phyloP scores from a whole-genome alignment of 2,329 filamentous ascomycete species.

The Teratosphaeria viscida region DNA sequence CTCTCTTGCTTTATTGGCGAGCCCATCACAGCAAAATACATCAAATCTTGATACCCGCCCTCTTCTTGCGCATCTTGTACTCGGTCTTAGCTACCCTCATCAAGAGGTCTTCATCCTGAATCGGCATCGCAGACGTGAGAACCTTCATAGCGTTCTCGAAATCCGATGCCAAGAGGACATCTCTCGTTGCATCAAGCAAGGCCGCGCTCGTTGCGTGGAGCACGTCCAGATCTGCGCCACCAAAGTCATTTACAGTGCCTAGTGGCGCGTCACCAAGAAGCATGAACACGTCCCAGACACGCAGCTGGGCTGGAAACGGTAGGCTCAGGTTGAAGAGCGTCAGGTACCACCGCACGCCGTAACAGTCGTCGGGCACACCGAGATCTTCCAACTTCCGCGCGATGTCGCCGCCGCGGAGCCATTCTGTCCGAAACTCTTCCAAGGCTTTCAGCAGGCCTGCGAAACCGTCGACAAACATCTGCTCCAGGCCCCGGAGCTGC shows the following conservation, averaged over 20 bases:
- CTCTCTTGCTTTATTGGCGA: not conserved
- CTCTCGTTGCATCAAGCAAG: conserved; percentile 78
- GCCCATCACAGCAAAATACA: not conserved
- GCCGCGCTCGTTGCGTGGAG: conserved; percentile 84
- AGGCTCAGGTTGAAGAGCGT: conserved; percentile 96
- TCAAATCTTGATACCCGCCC: conserved; percentile 7
- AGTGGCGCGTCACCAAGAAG: conserved; percentile 61
- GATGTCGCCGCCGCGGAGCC: conserved; percentile 72
- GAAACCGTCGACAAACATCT: conserved; percentile 59
- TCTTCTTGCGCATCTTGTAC: conserved; percentile 60
- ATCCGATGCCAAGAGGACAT: conserved; percentile 82
- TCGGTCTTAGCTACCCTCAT: conserved; percentile 85
- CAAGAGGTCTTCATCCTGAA: conserved; percentile 85
- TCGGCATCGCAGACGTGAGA: conserved; percentile 83
- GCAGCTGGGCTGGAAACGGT: conserved; percentile 84
- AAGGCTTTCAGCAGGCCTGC: conserved; percentile 77
- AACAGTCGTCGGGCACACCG: conserved; percentile 76
- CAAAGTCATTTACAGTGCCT: conserved; percentile 26
- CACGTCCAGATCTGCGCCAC: conserved; percentile 63
- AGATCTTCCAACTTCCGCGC: conserved; percentile 67
- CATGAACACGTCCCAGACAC: conserved; percentile 97
- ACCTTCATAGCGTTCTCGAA: conserved; percentile 99
- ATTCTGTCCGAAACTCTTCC: conserved; percentile 71
- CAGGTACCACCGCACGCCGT: conserved; percentile 93
- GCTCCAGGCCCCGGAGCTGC: conserved; percentile 75